A percentile compares a stretch with the other conserved stretches of the same genome.
phyloP scores from a whole-genome alignment of 495 filamentous ascomycete genomes.

The Cercophora newfieldiana region DNA sequence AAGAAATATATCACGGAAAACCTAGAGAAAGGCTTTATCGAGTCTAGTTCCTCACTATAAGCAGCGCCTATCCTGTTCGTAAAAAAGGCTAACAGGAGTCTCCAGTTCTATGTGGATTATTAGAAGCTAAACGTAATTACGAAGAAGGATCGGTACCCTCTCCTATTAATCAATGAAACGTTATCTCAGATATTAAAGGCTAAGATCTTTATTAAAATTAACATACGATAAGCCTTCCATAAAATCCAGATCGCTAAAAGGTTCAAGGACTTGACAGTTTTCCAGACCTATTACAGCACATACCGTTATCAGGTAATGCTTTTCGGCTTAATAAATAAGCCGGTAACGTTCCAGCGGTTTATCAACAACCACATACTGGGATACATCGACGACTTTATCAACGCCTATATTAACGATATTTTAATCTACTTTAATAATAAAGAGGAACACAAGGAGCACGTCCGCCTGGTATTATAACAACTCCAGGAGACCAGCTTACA shows the following conservation, averaged over 20 bases:
- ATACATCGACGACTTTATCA: too few species aligned
- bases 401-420: too few species aligned
- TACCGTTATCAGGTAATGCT: slow-evolving; percentile 39
- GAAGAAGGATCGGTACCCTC: neutral
- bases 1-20: too few species aligned
- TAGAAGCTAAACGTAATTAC: neutral
- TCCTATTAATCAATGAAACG: slow-evolving; percentile 6
- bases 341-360: too few species aligned
- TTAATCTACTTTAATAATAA: neutral
- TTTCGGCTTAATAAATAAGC: slow-evolving; percentile 33
- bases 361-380: too few species aligned
- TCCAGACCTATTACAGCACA: slow-evolving; percentile 28
- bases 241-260: slow-evolving; percentile 28
- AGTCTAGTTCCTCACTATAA: neutral
- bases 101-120: slow-evolving; percentile 1
- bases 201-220: too few species aligned
- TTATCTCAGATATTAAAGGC: neutral
- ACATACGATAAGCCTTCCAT: neutral
- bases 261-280: slow-evolving; percentile 33
- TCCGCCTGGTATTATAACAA: neutral
- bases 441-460: neutral
- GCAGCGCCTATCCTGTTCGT: neutral
- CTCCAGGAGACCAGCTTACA: neutral
- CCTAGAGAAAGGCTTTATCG: too few species aligned
- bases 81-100: neutral